Base-by-base conservation (phyloP, 495 filamentous ascomycete genomes). In the Trichoderma parareesei region DNA sequence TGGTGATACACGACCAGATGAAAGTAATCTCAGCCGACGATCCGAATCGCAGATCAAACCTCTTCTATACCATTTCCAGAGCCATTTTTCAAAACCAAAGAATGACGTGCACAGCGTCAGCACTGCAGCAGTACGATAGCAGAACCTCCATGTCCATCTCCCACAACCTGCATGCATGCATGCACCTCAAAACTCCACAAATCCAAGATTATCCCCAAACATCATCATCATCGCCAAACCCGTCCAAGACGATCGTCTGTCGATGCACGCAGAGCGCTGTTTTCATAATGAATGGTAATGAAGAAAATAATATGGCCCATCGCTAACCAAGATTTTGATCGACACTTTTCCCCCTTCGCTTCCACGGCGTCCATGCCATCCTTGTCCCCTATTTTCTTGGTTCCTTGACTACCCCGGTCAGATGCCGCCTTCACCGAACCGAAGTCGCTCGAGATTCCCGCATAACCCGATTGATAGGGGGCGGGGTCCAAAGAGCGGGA, bases 251-350 rank as follows among this genome's bases (percentile, higher is more conserved):
- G 27, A 27, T 27, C 2, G 27, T 27, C 27, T 27, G 27, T 27
- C 27, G 27, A 27, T 27, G 27, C 27, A 27, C 27, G 27, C 27
- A 27, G 27, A 27, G 27, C 27, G 27, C 27, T 27, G 27, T 27
- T 27, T 27, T 27, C 27, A 27, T 27, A 27, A 27, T 27, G 27
- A 27, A 27, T 27, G 27, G 27, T 27, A 27, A 27, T 27, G 13
- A n/a, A 46, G 43, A 1, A 46, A 16, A 8, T 43, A 46, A 46
- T 18, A 27, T 18, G 20, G 18, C 18, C n/a, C 18, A 49, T 49
- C 46, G 46, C 53, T 57, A 57, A 8, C 14, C 7, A 57, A 57
- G 9, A 57, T 57, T 57, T 57, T n/a, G 53, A 57, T 57, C 53
- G 53, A 57, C 27, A 5, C 27, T 27, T 27, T 35, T 57, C 53